These are phyloP conservation scores for Ceratocystis cacaofunesta DNA, from an alignment of 2,329 filamentous ascomycete genomes.

Conservation along the genomic window DNA sequence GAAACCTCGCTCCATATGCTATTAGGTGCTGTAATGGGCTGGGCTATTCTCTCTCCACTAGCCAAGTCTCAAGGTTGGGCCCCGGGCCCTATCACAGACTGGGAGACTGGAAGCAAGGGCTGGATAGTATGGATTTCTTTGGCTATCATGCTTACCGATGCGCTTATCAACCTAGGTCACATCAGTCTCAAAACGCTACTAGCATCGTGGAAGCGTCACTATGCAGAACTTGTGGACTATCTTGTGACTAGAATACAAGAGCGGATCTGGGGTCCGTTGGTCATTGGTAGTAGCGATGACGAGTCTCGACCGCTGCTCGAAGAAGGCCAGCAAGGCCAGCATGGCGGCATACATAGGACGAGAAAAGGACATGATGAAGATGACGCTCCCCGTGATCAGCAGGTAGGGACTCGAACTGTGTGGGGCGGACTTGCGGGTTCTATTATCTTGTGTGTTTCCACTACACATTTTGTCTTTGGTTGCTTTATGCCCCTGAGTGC, in stretches of 20 bases:
- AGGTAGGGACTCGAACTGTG: constrained; percentile 59
- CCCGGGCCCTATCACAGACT: constrained; percentile 69
- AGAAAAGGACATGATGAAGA: background rate
- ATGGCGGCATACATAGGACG: background rate
- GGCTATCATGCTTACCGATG: constrained; percentile 92
- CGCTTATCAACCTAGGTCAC: constrained; percentile 73
- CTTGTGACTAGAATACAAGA: constrained; percentile 12
- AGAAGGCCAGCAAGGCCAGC: background rate
- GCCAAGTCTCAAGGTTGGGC: constrained; percentile 83
- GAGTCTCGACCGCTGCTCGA: constrained; percentile 13
- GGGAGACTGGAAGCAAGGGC: constrained; percentile 86
- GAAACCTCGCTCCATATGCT: constrained; percentile 94
- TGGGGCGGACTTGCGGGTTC: constrained; percentile 62
- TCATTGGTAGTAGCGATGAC: background rate
- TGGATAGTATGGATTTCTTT: constrained; percentile 98
- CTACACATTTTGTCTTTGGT: constrained; percentile 73
- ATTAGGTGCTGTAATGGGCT: constrained; percentile 73
- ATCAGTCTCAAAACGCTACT: constrained; percentile 49
- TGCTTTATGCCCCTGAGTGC: constrained; percentile 64
- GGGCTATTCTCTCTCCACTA: constrained; percentile 78
- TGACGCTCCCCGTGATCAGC: constrained; percentile 72
- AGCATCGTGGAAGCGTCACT: constrained; percentile 6
- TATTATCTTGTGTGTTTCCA: constrained; percentile 61
- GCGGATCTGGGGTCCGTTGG: constrained; percentile 12
- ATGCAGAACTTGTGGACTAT: constrained; percentile 9